A percentile compares a stretch with the other conserved stretches of the same genome.
These are phyloP conservation scores for Tolypocladium cylindrosporum DNA, from an alignment of 2,329 filamentous ascomycete genomes.

Conservation along the genomic window DNA sequence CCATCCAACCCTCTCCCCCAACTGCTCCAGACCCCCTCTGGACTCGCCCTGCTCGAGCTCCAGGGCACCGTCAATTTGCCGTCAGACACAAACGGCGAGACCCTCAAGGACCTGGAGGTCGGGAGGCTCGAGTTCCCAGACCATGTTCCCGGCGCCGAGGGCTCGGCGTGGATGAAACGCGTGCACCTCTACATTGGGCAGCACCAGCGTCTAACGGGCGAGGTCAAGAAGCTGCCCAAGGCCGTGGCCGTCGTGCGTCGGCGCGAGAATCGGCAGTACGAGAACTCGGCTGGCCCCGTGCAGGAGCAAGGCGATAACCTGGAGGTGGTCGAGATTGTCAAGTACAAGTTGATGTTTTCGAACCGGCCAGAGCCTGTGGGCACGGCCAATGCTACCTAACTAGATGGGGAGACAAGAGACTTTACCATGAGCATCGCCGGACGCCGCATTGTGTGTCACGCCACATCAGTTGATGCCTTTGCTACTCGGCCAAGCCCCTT, in stretches of 20 bases:
- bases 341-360: slow-evolving; percentile 79
- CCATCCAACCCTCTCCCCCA: slow-evolving; percentile 55
- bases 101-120: slow-evolving; percentile 31
- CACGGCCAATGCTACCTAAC: slow-evolving; percentile 4
- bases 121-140: slow-evolving; percentile 72
- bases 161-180: slow-evolving; percentile 77
- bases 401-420: not conserved
- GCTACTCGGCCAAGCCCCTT: not conserved
- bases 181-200: slow-evolving; percentile 82
- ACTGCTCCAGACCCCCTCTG: slow-evolving; percentile 81
- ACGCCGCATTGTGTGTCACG: not conserved
- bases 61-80: slow-evolving; percentile 84
- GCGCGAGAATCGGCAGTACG: slow-evolving; percentile 32
- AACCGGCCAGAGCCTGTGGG: slow-evolving; percentile 78
- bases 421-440: not conserved
- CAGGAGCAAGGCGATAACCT: slow-evolving; percentile 39
- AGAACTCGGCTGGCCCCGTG: slow-evolving; percentile 28
- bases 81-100: slow-evolving; percentile 19
- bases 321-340: slow-evolving; percentile 80
- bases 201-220: slow-evolving; percentile 80
- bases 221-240: slow-evolving; percentile 76
- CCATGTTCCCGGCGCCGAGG: slow-evolving; percentile 38
- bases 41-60: slow-evolving; percentile 82
- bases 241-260: slow-evolving; percentile 70
- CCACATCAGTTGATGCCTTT: not conserved